phyloP scores from a whole-genome alignment of 257 asterid genomes.

The Solanum tarijense region DNA sequence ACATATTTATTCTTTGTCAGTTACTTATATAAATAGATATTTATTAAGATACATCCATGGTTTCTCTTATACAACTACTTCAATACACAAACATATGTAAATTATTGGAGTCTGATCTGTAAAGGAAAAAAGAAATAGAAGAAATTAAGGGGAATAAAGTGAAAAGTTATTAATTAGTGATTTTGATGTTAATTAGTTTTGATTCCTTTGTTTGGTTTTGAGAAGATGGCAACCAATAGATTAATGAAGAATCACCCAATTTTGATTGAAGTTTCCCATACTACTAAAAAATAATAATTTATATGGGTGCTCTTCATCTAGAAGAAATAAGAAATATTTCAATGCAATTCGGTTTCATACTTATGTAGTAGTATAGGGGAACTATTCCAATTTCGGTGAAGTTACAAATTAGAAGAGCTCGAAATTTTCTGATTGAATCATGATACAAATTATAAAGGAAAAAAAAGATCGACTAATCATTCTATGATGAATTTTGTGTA shows the following conservation, averaged over 20 bases:
- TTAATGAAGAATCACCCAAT: conserved; percentile 22
- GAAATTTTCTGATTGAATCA: too few relatives aligned
- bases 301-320: background rate
- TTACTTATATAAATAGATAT: background rate
- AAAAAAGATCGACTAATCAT: too few relatives aligned
- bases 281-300: background rate
- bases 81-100: background rate
- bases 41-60: background rate
- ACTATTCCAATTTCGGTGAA: too few relatives aligned
- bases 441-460: too few relatives aligned
- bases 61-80: background rate
- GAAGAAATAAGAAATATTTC: too few relatives aligned
- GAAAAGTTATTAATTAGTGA: conserved; percentile 9
- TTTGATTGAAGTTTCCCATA: background rate
- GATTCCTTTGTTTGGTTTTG: conserved; percentile 19
- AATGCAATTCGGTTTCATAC: too few relatives aligned
- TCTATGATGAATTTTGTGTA: too few relatives aligned
- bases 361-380: too few relatives aligned
- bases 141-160: background rate
- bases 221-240: conserved; percentile 10
- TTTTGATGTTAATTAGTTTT: conserved; percentile 16
- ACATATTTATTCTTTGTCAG: background rate
- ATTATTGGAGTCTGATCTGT: background rate
- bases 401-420: too few relatives aligned
- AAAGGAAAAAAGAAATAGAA: background rate